These are phyloP conservation scores for Podospora comata DNA, from an alignment of 495 filamentous ascomycete species.

Conservation along the genomic window DNA sequence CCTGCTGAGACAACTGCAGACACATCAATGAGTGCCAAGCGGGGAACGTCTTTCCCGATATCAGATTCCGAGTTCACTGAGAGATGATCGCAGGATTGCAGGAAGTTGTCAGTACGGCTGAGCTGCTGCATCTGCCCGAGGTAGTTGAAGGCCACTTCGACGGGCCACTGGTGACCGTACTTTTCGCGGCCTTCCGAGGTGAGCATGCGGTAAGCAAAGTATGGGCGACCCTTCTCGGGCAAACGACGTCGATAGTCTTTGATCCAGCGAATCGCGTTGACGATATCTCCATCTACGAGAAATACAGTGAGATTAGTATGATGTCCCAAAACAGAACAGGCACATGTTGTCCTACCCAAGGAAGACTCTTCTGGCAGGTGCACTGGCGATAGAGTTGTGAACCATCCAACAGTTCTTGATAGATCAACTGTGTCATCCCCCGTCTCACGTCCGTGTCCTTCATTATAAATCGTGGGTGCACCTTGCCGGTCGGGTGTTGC, in stretches of 20 bases:
- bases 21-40: conserved; percentile 51
- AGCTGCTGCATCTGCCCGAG: conserved; percentile 44
- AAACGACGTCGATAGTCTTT: conserved; percentile 31
- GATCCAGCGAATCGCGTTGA: conserved; percentile 26
- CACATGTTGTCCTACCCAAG: conserved; percentile 12
- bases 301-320: background rate
- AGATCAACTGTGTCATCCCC: conserved; percentile 26
- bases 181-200: conserved; percentile 36
- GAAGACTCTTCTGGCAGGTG: conserved; percentile 26
- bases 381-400: conserved; percentile 37
- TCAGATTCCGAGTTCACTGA: conserved; percentile 42
- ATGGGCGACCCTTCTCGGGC: conserved; percentile 33
- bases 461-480: conserved; percentile 44
- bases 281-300: conserved; percentile 16
- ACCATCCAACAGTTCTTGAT: conserved; percentile 35
- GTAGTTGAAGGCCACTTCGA: conserved; percentile 63
- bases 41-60: conserved; percentile 44
- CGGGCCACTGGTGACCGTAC: conserved; percentile 44
- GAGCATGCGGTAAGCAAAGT: conserved; percentile 39
- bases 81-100: conserved; percentile 44
- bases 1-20: conserved; percentile 43
- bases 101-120: conserved; percentile 49
- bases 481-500: conserved; percentile 26
- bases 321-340: background rate
- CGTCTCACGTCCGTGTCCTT: conserved; percentile 35